Conservation (phyloP, 2,329 filamentous ascomycete genomes). For the Penicillium sp. region DNA sequence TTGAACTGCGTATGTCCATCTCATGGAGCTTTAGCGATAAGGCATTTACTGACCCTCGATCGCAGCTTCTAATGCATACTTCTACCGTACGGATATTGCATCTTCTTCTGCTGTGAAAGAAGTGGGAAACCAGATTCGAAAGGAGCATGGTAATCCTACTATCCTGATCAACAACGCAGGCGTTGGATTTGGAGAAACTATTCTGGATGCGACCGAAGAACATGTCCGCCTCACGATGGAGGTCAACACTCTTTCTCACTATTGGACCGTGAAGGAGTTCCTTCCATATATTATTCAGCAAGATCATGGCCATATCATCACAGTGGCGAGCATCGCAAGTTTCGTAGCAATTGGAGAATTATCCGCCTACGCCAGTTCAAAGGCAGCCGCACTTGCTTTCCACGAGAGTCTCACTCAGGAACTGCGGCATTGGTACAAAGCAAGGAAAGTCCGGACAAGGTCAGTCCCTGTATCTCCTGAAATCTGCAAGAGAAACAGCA, state of each 20-base stretch:
- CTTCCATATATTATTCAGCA: conserved; percentile 51
- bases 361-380: conserved; percentile 54
- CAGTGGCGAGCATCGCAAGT: conserved; percentile 55
- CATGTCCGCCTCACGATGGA: conserved; percentile 51
- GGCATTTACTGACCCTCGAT: background rate
- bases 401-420: conserved; percentile 50
- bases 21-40: background rate
- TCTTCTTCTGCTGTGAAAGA: conserved; percentile 21
- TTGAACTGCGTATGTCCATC: conserved; percentile 8
- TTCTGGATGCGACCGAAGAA: conserved; percentile 47
- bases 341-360: conserved; percentile 51
- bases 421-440: conserved; percentile 34
- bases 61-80: conserved; percentile 12
- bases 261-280: conserved; percentile 51
- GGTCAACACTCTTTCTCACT: conserved; percentile 55
- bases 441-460: conserved; percentile 35
- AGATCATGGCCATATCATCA: conserved; percentile 58
- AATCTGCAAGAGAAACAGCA: background rate
- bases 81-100: conserved; percentile 36
- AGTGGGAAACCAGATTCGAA: conserved; percentile 37
- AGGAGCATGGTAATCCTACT: conserved; percentile 41
- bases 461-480: conserved; percentile 11
- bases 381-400: conserved; percentile 53
- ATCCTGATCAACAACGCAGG: conserved; percentile 53
- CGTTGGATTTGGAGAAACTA: conserved; percentile 46